A percentile compares a stretch with the other conserved stretches of the same genome.
Evolutionary conservation across 176 grass and related monocot genomes (phyloP).

Genomic region (Eragrostis curvula): DNA sequence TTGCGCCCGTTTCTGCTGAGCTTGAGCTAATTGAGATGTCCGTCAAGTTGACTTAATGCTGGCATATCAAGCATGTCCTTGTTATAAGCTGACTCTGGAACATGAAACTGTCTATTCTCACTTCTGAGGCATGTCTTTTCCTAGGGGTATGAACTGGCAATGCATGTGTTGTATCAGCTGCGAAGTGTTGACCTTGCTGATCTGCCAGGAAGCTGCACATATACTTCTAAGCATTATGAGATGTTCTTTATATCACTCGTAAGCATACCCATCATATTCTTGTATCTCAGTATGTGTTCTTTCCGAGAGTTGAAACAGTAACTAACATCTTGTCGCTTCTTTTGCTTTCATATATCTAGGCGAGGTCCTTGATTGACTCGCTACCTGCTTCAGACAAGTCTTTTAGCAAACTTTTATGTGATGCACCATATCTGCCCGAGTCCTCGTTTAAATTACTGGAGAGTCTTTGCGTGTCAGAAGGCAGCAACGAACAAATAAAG

Average conservation of each 20-base stretch:
- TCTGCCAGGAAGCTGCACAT: slow-evolving; percentile 48
- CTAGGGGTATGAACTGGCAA: slow-evolving; percentile 88
- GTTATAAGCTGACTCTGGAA: slow-evolving; percentile 1
- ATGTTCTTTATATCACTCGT: slow-evolving; percentile 94
- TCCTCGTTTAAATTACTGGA: slow-evolving; percentile 84
- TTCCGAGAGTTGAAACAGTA: slow-evolving; percentile 12
- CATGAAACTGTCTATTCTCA: slow-evolving; percentile 23
- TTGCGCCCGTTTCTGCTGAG: slow-evolving; percentile 1
- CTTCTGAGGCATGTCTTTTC: slow-evolving; percentile 40
- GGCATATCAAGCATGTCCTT: slow-evolving; percentile 11
- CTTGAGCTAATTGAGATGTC: slow-evolving; percentile 19
- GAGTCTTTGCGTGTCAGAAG: slow-evolving; percentile 76
- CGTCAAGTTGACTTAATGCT: slow-evolving; percentile 26
- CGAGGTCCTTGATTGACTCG: slow-evolving; percentile 78
- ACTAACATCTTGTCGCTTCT: slow-evolving; percentile 17
- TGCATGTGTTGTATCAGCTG: slow-evolving; percentile 89
- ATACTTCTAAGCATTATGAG: slow-evolving; percentile 71
- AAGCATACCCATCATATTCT: slow-evolving; percentile 50
- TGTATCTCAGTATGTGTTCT: slow-evolving; percentile 29
- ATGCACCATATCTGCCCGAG: slow-evolving; percentile 79
- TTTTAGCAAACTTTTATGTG: slow-evolving; percentile 83
- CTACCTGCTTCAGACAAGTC: slow-evolving; percentile 92
- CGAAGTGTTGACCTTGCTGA: slow-evolving; percentile 53
- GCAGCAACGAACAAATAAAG: slow-evolving; percentile 55
- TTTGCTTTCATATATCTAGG: slow-evolving; percentile 52